These are phyloP conservation scores for Atkinsonella hypoxylon DNA, from an alignment of 2,329 filamentous ascomycete species.

Conservation along the genomic window DNA sequence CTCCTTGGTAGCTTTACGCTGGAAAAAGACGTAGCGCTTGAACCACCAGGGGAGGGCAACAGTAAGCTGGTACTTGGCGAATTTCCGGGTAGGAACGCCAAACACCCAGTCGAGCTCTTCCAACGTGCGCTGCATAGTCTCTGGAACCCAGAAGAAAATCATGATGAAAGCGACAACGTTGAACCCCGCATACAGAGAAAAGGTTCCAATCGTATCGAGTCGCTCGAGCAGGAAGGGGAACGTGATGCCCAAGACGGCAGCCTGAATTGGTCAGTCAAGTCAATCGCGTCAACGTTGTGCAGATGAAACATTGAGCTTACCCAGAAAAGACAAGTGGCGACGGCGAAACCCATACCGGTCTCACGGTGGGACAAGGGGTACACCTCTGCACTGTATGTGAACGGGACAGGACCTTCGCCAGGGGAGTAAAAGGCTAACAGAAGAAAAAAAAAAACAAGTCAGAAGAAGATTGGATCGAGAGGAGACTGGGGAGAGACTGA, in stretches of 20 bases:
- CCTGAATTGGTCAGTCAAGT: constrained; percentile 11
- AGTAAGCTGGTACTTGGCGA: constrained; percentile 25
- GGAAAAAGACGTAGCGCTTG: constrained; percentile 21
- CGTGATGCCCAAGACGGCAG: constrained; percentile 35
- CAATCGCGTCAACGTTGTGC: neutral
- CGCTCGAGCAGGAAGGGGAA: constrained; percentile 35
- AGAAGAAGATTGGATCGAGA: neutral
- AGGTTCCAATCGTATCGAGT: constrained; percentile 24
- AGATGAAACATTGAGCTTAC: constrained; percentile 4
- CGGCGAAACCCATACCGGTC: constrained; percentile 51
- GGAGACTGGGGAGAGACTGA: constrained; percentile 1
- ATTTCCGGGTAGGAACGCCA: constrained; percentile 31
- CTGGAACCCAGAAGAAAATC: constrained; percentile 36
- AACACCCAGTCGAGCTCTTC: constrained; percentile 41
- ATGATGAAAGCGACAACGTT: constrained; percentile 42
- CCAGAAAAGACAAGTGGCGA: constrained; percentile 47
- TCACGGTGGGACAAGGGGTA: constrained; percentile 53
- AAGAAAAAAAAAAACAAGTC: neutral
- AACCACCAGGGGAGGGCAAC: constrained; percentile 22
- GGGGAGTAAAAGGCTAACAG: constrained; percentile 49
- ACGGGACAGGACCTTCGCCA: constrained; percentile 51
- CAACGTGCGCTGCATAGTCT: constrained; percentile 43
- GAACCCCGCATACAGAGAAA: constrained; percentile 41
- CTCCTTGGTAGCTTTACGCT: constrained; percentile 18
- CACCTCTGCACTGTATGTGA: constrained; percentile 50